Evolutionary conservation across 352 stramenopile species (phyloP).

Genomic region (Globisporangium solare): DNA sequence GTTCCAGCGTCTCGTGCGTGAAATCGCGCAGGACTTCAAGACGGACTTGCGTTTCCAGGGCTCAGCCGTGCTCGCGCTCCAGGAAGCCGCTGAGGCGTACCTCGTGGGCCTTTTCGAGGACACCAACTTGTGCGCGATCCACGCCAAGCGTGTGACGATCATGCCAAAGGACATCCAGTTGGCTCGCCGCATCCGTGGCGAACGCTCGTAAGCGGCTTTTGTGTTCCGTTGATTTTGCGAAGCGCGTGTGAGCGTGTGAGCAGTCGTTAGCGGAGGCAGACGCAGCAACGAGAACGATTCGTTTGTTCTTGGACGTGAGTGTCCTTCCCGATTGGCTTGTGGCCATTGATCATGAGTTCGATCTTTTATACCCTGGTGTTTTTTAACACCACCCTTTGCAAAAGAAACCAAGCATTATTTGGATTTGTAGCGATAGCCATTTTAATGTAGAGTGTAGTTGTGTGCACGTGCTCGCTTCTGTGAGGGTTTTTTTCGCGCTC

Average conservation of each 20-base stretch:
- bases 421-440: background rate
- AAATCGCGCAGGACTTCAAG: slow-evolving; percentile 88
- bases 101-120: slow-evolving; percentile 85
- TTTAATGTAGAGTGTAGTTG: too few relatives aligned
- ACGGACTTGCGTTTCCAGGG: slow-evolving; percentile 89
- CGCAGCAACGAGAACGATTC: background rate
- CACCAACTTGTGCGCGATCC: slow-evolving; percentile 92
- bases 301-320: background rate
- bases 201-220: slow-evolving; percentile 59
- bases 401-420: slow-evolving; percentile 27
- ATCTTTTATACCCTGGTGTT: slow-evolving; percentile 58
- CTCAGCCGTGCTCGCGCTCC: slow-evolving; percentile 77
- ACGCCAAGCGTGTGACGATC: slow-evolving; percentile 92
- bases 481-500: too few relatives aligned
- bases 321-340: background rate
- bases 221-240: background rate
- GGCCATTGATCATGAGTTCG: background rate
- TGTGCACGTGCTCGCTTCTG: too few relatives aligned
- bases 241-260: background rate
- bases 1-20: slow-evolving; percentile 95
- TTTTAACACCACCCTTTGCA: slow-evolving; percentile 78
- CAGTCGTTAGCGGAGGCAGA: background rate
- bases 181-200: slow-evolving; percentile 88
- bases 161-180: slow-evolving; percentile 96
- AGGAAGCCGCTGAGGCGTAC: slow-evolving; percentile 88